Conservation (phyloP, 345 rosid genomes). For the Gossypium longicalyx region DNA sequence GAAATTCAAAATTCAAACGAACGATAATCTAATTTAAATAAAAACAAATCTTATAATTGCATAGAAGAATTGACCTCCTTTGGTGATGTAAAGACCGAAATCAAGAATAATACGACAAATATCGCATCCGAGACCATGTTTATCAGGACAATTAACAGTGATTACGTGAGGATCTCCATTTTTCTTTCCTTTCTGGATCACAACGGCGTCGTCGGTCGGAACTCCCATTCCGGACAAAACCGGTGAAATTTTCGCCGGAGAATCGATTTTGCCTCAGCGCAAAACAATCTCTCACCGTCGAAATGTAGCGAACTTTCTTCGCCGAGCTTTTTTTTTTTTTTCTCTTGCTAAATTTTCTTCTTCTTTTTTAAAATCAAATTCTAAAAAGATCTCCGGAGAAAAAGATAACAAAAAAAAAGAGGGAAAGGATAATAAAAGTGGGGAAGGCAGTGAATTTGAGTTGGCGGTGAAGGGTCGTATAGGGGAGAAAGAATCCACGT, state of each 20-base stretch:
- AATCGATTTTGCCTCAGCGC: neutral
- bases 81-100: constrained; percentile 66
- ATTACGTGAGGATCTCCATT: constrained; percentile 62
- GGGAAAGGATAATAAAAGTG: too few relatives aligned
- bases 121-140: constrained; percentile 74
- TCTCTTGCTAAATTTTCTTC: too few relatives aligned
- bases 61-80: constrained; percentile 47
- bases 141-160: constrained; percentile 79
- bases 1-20: neutral
- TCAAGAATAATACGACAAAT: constrained; percentile 67
- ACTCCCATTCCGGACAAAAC: constrained; percentile 35
- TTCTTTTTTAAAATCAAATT: too few relatives aligned
- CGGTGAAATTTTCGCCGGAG: neutral
- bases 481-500: neutral
- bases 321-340: too few relatives aligned
- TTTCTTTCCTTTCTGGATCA: constrained; percentile 55
- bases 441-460: too few relatives aligned
- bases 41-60: neutral
- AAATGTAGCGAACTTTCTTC: too few relatives aligned
- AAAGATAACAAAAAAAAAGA: too few relatives aligned
- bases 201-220: constrained; percentile 51
- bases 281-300: too few relatives aligned
- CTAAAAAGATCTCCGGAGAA: too few relatives aligned
- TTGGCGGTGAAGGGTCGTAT: too few relatives aligned
- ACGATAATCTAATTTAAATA: neutral